Conservation (phyloP, 371 early-diverging fungal genomes). For the Mortierella sp. region DNA sequence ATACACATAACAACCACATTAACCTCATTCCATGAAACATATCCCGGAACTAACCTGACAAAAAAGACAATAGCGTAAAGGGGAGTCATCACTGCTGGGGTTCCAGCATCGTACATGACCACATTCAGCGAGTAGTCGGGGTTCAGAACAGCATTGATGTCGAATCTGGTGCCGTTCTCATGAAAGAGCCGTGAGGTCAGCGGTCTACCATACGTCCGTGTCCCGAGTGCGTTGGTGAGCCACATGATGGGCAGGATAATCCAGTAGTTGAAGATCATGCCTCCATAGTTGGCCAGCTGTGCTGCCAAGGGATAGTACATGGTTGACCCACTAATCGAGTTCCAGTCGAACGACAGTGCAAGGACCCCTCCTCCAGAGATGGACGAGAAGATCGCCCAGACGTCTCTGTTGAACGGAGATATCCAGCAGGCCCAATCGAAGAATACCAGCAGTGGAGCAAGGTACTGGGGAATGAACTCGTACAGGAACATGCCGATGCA, state of each 20-base stretch:
- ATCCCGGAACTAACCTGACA: background rate
- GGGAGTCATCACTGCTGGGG: constrained; percentile 73
- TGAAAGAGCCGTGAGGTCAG: constrained; percentile 68
- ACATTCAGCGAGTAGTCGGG: constrained; percentile 41
- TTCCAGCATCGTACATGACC: constrained; percentile 65
- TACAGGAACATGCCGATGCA: constrained; percentile 62
- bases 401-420: constrained; percentile 55
- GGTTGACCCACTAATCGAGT: constrained; percentile 63
- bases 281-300: constrained; percentile 46
- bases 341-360: constrained; percentile 83
- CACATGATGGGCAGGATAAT: constrained; percentile 78
- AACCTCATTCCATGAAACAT: background rate
- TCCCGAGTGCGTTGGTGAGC: constrained; percentile 72
- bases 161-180: constrained; percentile 63
- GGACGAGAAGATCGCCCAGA: constrained; percentile 48
- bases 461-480: constrained; percentile 69
- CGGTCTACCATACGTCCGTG: constrained; percentile 63
- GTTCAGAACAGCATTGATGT: constrained; percentile 65
- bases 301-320: constrained; percentile 41
- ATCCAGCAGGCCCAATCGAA: constrained; percentile 76
- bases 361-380: constrained; percentile 74
- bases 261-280: constrained; percentile 76
- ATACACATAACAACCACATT: background rate
- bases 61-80: constrained; percentile 71
- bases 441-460: constrained; percentile 67